Base-by-base conservation (phyloP, 2,329 filamentous ascomycete genomes). In the Apiospora phragmitis region DNA sequence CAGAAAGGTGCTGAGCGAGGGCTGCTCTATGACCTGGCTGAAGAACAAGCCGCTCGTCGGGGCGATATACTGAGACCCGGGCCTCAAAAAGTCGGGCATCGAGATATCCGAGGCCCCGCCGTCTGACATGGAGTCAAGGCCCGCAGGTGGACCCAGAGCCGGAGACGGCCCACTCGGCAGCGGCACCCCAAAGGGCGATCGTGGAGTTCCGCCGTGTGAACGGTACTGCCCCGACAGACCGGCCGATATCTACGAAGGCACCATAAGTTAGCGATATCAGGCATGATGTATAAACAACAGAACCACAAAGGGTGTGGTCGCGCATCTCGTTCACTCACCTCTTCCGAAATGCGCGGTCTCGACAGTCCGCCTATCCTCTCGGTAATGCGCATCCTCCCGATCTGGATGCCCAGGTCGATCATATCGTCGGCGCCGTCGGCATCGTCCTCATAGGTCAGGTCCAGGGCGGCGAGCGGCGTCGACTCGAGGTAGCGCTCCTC, bases 321-420 rank as follows among this genome's bases (percentile, higher is more conserved):
- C 11, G 43, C n/a, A 70, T 71, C 83, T 62, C 55, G n/a, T n/a
- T 73, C 83, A 93, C 89, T 73, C 83, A 93, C 89, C 84, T 94
- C 92, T 79, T 94, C 90, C 4, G 88, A 86, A 70, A 94, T 86
- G 74, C 90, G 89, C 2, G 92, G 92, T 65, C 92, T 85, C 59
- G 92, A 90, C 74, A 93, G 87, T 0, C 92, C 92, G 21, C 93
- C 93, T 73, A 94, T 89, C 47, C 92, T 86, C 76, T 94, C 92
- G 2, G 91, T 93, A 71, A 94, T 89, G 71, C 88, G 88, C 86
- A 94, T 88, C 78, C 89, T 92, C 1, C 92, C 92, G 72, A 94
- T 85, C 73, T 88, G 87, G 71, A 94, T 88, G 1, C 92, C 93
- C 35, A 94, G 82, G 79, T 94, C 93, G 74, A 92, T 87, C 65